Evolutionary conservation across 1,284 basidiomycete species (phyloP).

Genomic region (Ceratobasidium sp.): DNA sequence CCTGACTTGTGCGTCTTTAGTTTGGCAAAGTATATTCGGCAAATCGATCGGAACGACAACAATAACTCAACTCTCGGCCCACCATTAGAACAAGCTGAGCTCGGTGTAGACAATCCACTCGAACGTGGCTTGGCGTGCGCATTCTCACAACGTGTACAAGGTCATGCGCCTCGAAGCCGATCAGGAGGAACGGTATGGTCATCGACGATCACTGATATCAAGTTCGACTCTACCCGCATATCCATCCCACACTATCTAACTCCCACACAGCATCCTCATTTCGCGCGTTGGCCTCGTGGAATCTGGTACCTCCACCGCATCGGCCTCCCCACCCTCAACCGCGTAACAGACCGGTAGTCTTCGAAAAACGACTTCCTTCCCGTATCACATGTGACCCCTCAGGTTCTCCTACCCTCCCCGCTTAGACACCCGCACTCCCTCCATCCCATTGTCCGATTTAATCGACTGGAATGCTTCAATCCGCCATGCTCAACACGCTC

Average conservation of each 20-base stretch:
- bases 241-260: slow-evolving; percentile 23
- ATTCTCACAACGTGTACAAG: slow-evolving; percentile 67
- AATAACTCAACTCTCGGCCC: slow-evolving; percentile 57
- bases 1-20: slow-evolving; percentile 52
- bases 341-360: slow-evolving; percentile 63
- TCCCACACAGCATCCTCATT: slow-evolving; percentile 61
- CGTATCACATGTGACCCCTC: slow-evolving; percentile 52
- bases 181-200: slow-evolving; percentile 66
- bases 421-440: slow-evolving; percentile 49
- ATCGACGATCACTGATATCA: slow-evolving; percentile 69
- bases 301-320: slow-evolving; percentile 67
- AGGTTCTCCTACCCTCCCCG: slow-evolving; percentile 45
- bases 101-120: slow-evolving; percentile 57
- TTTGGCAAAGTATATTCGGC: slow-evolving; percentile 82
- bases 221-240: slow-evolving; percentile 54
- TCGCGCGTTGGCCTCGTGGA: slow-evolving; percentile 74
- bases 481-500: slow-evolving; percentile 62
- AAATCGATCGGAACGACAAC: slow-evolving; percentile 62
- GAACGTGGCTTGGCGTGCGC: slow-evolving; percentile 52
- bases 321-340: slow-evolving; percentile 66
- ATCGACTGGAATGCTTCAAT: slow-evolving; percentile 50
- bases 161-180: slow-evolving; percentile 58
- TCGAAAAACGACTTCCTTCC: slow-evolving; percentile 64
- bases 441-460: slow-evolving; percentile 74
- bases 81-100: slow-evolving; percentile 59